Base-by-base conservation (phyloP, 768 basidiomycete genomes). In the Rhodosporidiobolus sp. region DNA sequence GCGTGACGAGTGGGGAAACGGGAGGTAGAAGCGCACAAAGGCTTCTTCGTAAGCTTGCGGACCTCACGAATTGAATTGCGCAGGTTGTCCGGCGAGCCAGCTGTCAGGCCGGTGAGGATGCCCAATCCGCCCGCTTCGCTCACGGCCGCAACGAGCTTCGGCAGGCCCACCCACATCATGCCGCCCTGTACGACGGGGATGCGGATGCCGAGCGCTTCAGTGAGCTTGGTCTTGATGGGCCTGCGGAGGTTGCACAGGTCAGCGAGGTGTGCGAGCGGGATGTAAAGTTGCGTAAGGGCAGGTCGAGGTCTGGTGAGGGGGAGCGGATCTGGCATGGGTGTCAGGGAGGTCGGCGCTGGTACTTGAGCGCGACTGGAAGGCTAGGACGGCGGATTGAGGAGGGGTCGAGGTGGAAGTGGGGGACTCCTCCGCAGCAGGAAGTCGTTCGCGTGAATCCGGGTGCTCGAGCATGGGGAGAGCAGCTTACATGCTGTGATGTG, bases 61-160 rank as follows among this genome's bases (percentile, higher is more conserved):
- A 91, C 92, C 80, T 94, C 88, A 32, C 86, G 85, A 75, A 97
- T 94, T 30, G 90, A 92, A 22, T 82, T 77, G 32, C 92, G 87
- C 52, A 95, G 85, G 4, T 90, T 90, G 0, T 89, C 90, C 0
- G 94, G 93, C 43, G 82, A 86, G 2, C 93, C 92, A 78, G 95
- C 91, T 10, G 93, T 92, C 34, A 96, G 84, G 3, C 92, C 93
- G 4, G 92, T 94, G 63, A 95, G 81, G 63, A 95, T 85, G 3
- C 92, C 92, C 86, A 92, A 84, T 46, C 90, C 92, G 6, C 91
- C 92, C 1, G 89, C 91, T 67, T 92, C 87, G 16, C 89, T 90
- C 12, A 93, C 87, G 0, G 90, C 91, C 12, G 89, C 87, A 56
- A 84, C 89, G 26, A 94, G 86, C 69, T 81, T 80, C 2, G 93